A percentile compares a stretch with the other conserved stretches of the same genome.
Conservation (phyloP, 1,284 basidiomycete genomes). For the Ganoderma leucocontextum region DNA sequence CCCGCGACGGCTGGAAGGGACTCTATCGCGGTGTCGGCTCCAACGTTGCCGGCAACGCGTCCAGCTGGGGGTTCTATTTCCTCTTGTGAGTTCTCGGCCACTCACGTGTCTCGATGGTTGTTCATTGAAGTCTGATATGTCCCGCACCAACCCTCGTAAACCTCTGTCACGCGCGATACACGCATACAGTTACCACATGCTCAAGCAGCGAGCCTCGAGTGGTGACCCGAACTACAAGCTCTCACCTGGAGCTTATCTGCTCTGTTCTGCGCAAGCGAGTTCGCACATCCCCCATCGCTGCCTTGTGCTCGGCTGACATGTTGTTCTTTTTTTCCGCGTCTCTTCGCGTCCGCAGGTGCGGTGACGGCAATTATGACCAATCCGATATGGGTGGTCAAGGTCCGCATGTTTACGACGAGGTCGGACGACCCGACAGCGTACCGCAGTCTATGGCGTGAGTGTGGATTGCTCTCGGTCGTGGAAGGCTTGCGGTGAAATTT, state of each 20-base stretch:
- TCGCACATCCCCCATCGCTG: constrained; percentile 49
- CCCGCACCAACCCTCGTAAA: constrained; percentile 9
- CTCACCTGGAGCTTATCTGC: constrained; percentile 83
- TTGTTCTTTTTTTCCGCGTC: constrained; percentile 5
- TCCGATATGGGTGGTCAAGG: constrained; percentile 98
- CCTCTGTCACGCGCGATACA: not conserved
- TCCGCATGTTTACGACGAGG: constrained; percentile 93
- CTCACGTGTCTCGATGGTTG: not conserved
- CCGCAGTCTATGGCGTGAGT: constrained; percentile 77
- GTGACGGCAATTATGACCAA: constrained; percentile 96
- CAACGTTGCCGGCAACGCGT: constrained; percentile 96
- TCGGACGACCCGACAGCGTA: constrained; percentile 75
- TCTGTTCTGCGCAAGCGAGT: constrained; percentile 97
- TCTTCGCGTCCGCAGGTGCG: constrained; percentile 65
- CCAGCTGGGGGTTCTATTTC: constrained; percentile 98
- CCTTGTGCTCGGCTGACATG: constrained; percentile 28
- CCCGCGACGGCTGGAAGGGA: constrained; percentile 82
- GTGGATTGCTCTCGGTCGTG: constrained; percentile 40
- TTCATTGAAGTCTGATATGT: not conserved
- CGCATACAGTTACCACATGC: constrained; percentile 85
- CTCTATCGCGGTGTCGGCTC: constrained; percentile 92
- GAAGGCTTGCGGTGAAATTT: not conserved
- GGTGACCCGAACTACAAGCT: constrained; percentile 68
- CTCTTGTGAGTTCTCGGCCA: constrained; percentile 77
- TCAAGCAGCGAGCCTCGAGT: constrained; percentile 80